These are phyloP conservation scores for Hypoxylon rickii DNA, from an alignment of 495 filamentous ascomycete species.

Conservation along the genomic window DNA sequence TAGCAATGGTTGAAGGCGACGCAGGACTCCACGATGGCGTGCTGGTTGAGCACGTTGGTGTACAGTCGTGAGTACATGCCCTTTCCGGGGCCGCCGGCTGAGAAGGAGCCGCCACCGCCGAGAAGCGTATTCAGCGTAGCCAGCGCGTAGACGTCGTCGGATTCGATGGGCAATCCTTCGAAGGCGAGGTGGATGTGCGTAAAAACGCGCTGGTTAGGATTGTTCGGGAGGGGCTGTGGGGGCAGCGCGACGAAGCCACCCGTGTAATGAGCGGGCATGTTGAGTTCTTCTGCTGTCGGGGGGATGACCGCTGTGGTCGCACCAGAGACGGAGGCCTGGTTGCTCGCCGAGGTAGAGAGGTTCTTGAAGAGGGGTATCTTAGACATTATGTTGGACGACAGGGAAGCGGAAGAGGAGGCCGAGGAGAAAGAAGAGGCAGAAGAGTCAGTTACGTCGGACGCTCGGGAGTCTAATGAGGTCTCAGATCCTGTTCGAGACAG, in stretches of 20 bases:
- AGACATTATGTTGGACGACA: conserved; percentile 68
- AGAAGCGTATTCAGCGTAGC: conserved; percentile 97
- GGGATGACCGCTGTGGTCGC: conserved; percentile 39
- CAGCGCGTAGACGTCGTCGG: conserved; percentile 91
- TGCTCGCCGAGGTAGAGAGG: conserved; percentile 70
- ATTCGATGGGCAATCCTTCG: conserved; percentile 89
- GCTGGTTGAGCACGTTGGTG: conserved; percentile 96
- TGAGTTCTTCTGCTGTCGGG: conserved; percentile 60
- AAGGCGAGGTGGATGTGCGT: conserved; percentile 95
- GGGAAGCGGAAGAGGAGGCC: conserved; percentile 45
- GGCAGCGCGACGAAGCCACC: conserved; percentile 90
- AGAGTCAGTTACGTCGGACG: conserved; percentile 48
- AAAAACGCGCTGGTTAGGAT: conserved; percentile 77
- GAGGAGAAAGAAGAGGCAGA: conserved; percentile 43
- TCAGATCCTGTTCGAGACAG: conserved; percentile 62
- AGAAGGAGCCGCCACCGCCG: conserved; percentile 94
- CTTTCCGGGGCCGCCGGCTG: conserved; percentile 96
- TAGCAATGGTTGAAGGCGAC: conserved; percentile 97
- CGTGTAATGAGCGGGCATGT: conserved; percentile 80
- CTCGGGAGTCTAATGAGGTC: conserved; percentile 47
- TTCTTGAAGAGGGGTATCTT: conserved; percentile 95
- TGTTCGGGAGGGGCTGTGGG: conserved; percentile 72
- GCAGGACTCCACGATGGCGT: conserved; percentile 94
- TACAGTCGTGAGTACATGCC: conserved; percentile 98
- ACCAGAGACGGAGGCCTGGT: conserved; percentile 59